Conservation (phyloP, 2,329 filamentous ascomycete genomes). For the Fusarium tjaetaba region DNA sequence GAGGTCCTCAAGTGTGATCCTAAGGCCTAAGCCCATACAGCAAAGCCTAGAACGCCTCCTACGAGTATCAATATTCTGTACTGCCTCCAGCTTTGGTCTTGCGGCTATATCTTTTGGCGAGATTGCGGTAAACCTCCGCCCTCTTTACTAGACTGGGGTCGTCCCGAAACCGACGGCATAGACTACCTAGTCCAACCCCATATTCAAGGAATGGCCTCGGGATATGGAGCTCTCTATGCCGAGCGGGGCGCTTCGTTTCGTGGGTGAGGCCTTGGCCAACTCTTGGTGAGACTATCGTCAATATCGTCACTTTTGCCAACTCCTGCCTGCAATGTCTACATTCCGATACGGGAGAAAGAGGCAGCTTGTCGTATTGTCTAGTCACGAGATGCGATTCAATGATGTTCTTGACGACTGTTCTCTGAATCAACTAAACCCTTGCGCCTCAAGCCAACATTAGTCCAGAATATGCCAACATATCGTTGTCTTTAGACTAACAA, state of each 20-base stretch:
- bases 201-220: slow-evolving; percentile 17
- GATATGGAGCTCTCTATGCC: slow-evolving; percentile 23
- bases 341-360: slow-evolving; percentile 6
- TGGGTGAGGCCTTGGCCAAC: slow-evolving; percentile 2
- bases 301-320: slow-evolving; percentile 29
- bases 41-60: neutral
- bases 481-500: neutral
- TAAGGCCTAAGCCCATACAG: slow-evolving; percentile 14
- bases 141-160: slow-evolving; percentile 5
- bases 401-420: neutral
- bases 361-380: neutral
- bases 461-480: neutral
- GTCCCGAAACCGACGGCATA: slow-evolving; percentile 10
- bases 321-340: neutral
- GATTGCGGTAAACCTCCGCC: slow-evolving; percentile 16
- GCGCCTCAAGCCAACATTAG: neutral
- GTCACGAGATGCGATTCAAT: neutral
- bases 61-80: neutral
- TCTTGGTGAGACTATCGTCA: slow-evolving; percentile 4
- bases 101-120: slow-evolving; percentile 21
- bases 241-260: slow-evolving; percentile 13
- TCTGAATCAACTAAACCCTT: neutral
- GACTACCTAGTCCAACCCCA: slow-evolving; percentile 9
- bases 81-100: neutral
- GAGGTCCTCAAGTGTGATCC: neutral